Base-by-base conservation (phyloP, 805 yeast genomes). In the Candida dajiaensis region DNA sequence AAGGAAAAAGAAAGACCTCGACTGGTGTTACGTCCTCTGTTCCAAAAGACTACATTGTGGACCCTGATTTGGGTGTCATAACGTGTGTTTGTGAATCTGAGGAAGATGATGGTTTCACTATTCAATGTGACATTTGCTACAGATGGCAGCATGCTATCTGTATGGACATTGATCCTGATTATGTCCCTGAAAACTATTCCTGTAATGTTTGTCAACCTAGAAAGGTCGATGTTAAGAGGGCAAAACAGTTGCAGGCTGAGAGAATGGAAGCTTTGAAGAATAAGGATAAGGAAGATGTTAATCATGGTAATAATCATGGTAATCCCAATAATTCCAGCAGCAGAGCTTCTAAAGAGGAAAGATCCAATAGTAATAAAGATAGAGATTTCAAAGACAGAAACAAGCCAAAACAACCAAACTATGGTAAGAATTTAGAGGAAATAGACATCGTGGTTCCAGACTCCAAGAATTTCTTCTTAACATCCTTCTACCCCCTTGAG, bases 101-200 rank as follows among this genome's bases (percentile, higher is more conserved):
- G 48, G 95, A 88, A 50, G 97, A 89, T 66, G 94, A 92, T 56
- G 97, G 97, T 0, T 84, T 88, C 59, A 90, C 95, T 21, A 86
- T 94, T 51, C 98, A 94, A 67, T 94, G 99, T 68, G 97, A 89
- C 62, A 74, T 79, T 29, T 90, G 98, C 64, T 83, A 78, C 64
- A 78, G 96, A 51, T 90, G 97, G 97, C 97, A 90, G 62, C 98
- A 90, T 67, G 89, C 94, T 23, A 72, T 78, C n/a, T 90, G 98
- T 65, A 87, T 89, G 78, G 85, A 84, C 8, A 87, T 86, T 47
- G 77, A 82, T 40, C 79, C 77, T 48, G 84, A 78, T 36, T 82
- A 85, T 42, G 95, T 82, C 0, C 96, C 96, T 0, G 96, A 89
- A 46, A 80, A 79, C 44, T 90, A 85, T 61, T 70, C 78, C 25